Conservation (phyloP, 75 land plant genomes). For the Pseudotsuga menziesii region DNA sequence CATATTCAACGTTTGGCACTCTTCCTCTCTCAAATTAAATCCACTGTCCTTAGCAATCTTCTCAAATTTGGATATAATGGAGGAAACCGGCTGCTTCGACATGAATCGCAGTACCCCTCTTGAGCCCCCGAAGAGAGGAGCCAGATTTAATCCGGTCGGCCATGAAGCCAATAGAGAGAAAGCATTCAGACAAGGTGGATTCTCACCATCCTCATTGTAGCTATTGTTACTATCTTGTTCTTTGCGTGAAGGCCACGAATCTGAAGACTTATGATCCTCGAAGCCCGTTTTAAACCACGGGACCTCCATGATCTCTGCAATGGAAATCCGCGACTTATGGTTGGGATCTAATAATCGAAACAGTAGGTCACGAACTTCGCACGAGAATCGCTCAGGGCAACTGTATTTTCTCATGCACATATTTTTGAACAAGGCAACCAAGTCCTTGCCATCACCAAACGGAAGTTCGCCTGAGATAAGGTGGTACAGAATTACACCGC, state of each 20-base stretch:
- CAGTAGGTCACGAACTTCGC: constrained; percentile 4
- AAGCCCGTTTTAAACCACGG: constrained; percentile 12
- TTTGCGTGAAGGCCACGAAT: too few relatives aligned
- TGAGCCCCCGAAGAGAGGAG: constrained; percentile 12
- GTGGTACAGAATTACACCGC: background rate
- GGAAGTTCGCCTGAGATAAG: background rate
- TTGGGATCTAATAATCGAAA: constrained; percentile 26
- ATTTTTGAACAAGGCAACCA: too few relatives aligned
- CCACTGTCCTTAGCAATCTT: constrained; percentile 14
- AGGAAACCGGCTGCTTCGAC: background rate
- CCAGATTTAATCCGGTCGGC: constrained; percentile 22
- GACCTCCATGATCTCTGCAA: constrained; percentile 9
- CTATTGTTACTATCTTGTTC: too few relatives aligned
- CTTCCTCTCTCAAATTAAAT: constrained; percentile 10
- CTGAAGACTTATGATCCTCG: too few relatives aligned
- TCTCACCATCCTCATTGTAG: background rate
- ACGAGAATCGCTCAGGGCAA: background rate
- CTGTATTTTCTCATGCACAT: too few relatives aligned
- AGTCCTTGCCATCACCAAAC: too few relatives aligned
- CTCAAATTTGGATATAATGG: constrained; percentile 21
- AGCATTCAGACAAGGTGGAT: constrained; percentile 13
- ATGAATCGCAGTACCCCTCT: too few relatives aligned
- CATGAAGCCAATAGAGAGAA: constrained; percentile 20
- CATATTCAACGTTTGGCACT: constrained; percentile 17
- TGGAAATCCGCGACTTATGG: constrained; percentile 22